Base-by-base conservation (phyloP, 106 monocot species). In the Platanthera zijinensis region DNA sequence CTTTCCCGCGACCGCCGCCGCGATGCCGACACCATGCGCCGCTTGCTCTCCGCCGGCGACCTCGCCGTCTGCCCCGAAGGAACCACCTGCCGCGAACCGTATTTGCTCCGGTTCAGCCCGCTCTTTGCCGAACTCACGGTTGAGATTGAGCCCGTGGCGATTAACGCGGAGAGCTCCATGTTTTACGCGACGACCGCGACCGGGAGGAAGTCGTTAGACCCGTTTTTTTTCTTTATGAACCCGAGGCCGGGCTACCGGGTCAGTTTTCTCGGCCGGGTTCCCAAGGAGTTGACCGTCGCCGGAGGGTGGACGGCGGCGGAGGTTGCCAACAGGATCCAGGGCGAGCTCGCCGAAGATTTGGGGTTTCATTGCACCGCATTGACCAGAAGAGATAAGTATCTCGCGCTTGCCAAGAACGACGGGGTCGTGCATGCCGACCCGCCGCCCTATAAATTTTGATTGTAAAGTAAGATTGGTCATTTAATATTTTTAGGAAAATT, bases 41-140 rank as follows among this genome's bases (percentile, higher is more conserved):
- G 71, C 49, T 64, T 92, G 67, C 52, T 95, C 11, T 19, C 39
- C 17, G 78, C 90, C 54, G 95, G 92, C 0, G 90, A 95, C 56
- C 79, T 96, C 8, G 89, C 82, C 10, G 89, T 96, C 0, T 96
- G 93, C 84, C 93, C 96, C 1, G 96, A 96, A 77, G 96, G 96
- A 8, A 91, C 94, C 50, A 90, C 90, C 0, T 90, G 90, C 75
- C 56, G 90, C 28, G 90, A 90, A 69, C 90, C 87, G 1, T 90
- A 81, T 28, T 80, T 90, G 0, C 80, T 87, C 25, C 52, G 90
- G 18, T 90, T 90, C 83, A 87, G 87, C 73, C 83, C 87, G 0
- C 52, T 90, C 71, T 90, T 90, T 50, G 87, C 85, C 0, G 87
- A 90, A 76, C 52, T 90, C 17, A 46, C 80, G 0, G 70, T 81